A percentile compares a stretch with the other conserved stretches of the same genome.
Conservation (phyloP, 495 filamentous ascomycete species). For the Penicillium diatomitis region DNA sequence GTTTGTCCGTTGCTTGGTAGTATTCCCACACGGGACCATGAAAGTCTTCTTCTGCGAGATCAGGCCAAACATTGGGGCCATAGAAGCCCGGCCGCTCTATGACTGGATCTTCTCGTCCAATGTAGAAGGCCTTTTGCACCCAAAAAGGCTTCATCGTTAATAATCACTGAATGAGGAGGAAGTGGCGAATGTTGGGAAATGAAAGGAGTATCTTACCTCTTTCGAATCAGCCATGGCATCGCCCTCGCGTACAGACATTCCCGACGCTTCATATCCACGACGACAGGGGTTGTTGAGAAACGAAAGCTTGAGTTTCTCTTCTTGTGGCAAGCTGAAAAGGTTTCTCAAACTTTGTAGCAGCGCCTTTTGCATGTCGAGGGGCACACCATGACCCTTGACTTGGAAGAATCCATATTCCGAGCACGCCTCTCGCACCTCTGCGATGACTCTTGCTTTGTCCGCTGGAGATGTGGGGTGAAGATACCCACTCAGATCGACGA, state of each 20-base stretch:
- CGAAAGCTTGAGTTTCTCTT: conserved; percentile 25
- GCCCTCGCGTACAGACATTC: conserved; percentile 14
- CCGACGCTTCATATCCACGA: conserved; percentile 30
- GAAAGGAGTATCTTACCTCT: conserved; percentile 14
- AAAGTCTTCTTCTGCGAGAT: conserved; percentile 29
- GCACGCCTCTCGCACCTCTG: conserved; percentile 22
- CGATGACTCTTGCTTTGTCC: conserved; percentile 12
- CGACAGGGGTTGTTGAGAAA: conserved; percentile 22
- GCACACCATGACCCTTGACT: conserved; percentile 26
- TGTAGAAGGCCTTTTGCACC: conserved; percentile 17
- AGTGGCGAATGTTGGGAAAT: too few relatives aligned
- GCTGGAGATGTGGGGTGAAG: background rate
- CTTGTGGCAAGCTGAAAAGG: conserved; percentile 24
- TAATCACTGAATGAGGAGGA: too few relatives aligned
- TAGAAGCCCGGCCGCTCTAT: conserved; percentile 13
- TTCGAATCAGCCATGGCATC: conserved; percentile 29
- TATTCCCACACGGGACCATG: conserved; percentile 29
- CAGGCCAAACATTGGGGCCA: conserved; percentile 35
- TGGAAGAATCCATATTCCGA: conserved; percentile 33
- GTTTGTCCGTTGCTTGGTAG: conserved; percentile 20
- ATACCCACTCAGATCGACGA: background rate
- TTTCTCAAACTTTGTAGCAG: conserved; percentile 13
- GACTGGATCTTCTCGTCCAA: conserved; percentile 22
- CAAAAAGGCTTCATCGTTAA: too few relatives aligned
- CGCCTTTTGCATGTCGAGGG: conserved; percentile 10